Conservation (phyloP, 306 rosid species). For the Rubus parviflorus region DNA sequence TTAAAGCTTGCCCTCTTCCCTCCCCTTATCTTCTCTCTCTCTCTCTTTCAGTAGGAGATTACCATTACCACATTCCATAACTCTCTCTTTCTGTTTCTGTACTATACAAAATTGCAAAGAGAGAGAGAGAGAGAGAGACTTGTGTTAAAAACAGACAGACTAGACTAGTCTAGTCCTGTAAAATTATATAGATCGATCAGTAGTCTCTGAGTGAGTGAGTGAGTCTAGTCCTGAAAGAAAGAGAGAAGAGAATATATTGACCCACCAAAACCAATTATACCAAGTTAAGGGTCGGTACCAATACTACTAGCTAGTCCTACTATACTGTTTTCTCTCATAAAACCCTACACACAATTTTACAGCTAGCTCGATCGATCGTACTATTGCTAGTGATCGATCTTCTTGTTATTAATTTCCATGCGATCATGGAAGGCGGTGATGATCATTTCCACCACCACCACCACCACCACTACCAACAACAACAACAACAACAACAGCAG, state of each 20-base stretch:
- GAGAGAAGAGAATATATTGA: slow-evolving; percentile 1
- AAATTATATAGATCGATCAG: not conserved
- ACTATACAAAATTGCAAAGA: not conserved
- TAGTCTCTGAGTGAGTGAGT: slow-evolving; percentile 6
- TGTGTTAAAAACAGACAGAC: slow-evolving; percentile 17
- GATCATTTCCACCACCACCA: slow-evolving; percentile 60
- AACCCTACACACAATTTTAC: slow-evolving; percentile 17
- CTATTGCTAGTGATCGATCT: not conserved
- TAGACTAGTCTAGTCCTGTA: not conserved
- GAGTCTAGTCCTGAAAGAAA: slow-evolving; percentile 5
- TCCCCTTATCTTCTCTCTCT: slow-evolving; percentile 12
- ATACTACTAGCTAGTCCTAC: not conserved
- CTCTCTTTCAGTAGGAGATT: not conserved
- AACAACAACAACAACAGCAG: not conserved
- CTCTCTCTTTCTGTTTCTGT: not conserved
- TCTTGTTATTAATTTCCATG: slow-evolving; percentile 37
- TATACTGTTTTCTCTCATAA: not conserved
- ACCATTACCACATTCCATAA: slow-evolving; percentile 2
- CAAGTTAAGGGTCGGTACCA: slow-evolving; percentile 5
- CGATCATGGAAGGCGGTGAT: slow-evolving; percentile 89
- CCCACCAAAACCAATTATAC: slow-evolving; percentile 25
- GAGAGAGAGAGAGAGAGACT: not conserved
- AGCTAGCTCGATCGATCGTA: not conserved
- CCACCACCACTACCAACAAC: slow-evolving; percentile 11
- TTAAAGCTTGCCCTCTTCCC: slow-evolving; percentile 53